Conservation (phyloP, 2,329 filamentous ascomycete species). For the Ascochyta pisi region DNA sequence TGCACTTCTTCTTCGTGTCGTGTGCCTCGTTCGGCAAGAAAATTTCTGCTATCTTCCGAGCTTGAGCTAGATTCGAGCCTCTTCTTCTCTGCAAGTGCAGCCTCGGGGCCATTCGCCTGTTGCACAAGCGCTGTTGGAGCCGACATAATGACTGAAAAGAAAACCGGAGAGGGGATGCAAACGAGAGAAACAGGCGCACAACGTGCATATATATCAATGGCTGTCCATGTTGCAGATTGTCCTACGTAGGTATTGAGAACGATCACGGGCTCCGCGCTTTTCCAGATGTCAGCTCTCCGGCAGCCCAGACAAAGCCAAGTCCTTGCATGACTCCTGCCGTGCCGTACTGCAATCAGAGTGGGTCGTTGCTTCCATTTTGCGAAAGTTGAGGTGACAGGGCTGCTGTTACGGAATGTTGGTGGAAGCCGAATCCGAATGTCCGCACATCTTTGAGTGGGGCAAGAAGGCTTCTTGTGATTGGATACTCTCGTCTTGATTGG, state of each 20-base stretch:
- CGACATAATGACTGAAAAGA: constrained; percentile 7
- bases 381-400: not conserved
- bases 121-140: constrained; percentile 1
- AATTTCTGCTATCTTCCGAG: constrained; percentile 6
- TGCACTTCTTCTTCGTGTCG: constrained; percentile 24
- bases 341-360: not conserved
- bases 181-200: not conserved
- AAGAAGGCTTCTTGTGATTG: not conserved
- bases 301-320: not conserved
- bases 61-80: constrained; percentile 21
- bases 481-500: not conserved
- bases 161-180: not conserved
- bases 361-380: not conserved
- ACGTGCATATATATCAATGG: not conserved
- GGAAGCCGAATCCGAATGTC: constrained; percentile 10
- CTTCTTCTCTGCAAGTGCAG: not conserved
- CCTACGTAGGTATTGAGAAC: not conserved
- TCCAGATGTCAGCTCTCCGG: not conserved
- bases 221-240: not conserved
- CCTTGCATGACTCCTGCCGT: not conserved
- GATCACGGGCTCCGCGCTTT: not conserved
- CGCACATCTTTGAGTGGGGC: not conserved
- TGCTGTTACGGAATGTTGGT: not conserved
- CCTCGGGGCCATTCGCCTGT: not conserved
- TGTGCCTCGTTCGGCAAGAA: constrained; percentile 8